phyloP scores from a whole-genome alignment of 2,329 filamentous ascomycete species.

The Delphinella strobiligena region DNA sequence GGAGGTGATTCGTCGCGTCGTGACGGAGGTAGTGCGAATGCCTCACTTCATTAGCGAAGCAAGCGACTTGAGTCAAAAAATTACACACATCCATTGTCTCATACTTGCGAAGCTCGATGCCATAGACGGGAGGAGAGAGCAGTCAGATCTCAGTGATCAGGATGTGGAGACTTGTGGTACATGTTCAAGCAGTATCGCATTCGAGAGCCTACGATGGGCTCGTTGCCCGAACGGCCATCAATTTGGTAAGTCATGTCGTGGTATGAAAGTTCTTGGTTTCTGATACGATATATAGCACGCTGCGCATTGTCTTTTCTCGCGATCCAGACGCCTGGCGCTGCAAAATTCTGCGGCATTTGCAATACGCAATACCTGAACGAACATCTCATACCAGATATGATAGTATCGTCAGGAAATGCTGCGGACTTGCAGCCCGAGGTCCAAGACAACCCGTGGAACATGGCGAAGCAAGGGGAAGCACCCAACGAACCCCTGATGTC shows the following conservation, averaged over 20 bases:
- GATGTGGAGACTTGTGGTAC: conserved; percentile 38
- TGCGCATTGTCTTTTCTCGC: conserved; percentile 43
- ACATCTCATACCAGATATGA: conserved; percentile 16
- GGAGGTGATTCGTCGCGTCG: conserved; percentile 7
- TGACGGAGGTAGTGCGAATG: conserved; percentile 14
- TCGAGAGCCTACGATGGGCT: conserved; percentile 34
- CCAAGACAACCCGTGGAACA: conserved; percentile 8
- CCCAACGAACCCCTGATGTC: conserved; percentile 12
- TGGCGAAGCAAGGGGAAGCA: conserved; percentile 10
- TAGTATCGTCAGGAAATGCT: not conserved
- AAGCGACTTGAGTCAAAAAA: conserved; percentile 10
- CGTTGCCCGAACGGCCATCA: conserved; percentile 40
- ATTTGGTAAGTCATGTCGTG: conserved; percentile 34
- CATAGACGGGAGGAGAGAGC: not conserved
- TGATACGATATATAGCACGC: conserved; percentile 25
- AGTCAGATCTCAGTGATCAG: conserved; percentile 4
- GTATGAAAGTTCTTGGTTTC: no score
- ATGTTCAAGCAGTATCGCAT: conserved; percentile 35
- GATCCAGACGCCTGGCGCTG: conserved; percentile 41
- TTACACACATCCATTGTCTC: conserved; percentile 8
- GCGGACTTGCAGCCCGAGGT: not conserved
- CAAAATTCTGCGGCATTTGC: conserved; percentile 44
- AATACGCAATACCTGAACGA: conserved; percentile 36
- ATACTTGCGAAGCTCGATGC: conserved; percentile 8
- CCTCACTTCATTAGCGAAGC: conserved; percentile 11